A percentile compares a stretch with the other conserved stretches of the same genome.
Evolutionary conservation across 139 green algal genomes (phyloP).

Genomic region (Coelastrella sp.): DNA sequence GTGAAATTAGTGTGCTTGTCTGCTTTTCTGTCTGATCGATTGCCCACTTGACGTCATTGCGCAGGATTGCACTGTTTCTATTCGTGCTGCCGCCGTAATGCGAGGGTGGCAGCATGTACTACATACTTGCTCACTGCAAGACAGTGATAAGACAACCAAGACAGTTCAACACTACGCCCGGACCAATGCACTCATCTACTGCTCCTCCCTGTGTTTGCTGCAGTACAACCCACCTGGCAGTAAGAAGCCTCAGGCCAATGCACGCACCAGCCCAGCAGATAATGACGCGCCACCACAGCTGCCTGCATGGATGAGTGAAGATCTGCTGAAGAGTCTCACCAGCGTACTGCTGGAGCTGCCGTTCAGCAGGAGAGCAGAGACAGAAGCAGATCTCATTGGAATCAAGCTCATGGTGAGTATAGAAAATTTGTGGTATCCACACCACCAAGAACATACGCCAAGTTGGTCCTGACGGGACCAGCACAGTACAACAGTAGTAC

Average conservation of each 20-base stretch:
- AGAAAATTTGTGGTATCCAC: neutral
- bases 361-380: slow-evolving; percentile 54
- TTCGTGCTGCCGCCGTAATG: no score
- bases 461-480: neutral
- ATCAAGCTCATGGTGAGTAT: slow-evolving; percentile 60
- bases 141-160: no score
- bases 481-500: no score
- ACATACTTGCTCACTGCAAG: no score
- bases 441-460: neutral
- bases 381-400: slow-evolving; percentile 63
- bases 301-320: slow-evolving; percentile 31
- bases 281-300: slow-evolving; percentile 15
- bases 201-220: neutral
- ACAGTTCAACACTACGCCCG: no score
- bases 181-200: no score
- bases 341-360: slow-evolving; percentile 61
- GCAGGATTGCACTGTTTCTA: no score
- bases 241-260: neutral
- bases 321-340: slow-evolving; percentile 53
- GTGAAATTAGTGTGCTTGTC: no score
- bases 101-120: no score
- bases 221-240: neutral
- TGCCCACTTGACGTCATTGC: no score
- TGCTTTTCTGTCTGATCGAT: no score
- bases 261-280: neutral